Base-by-base conservation (phyloP, 495 filamentous ascomycete species). In the Hypoxylon cercidicola region DNA sequence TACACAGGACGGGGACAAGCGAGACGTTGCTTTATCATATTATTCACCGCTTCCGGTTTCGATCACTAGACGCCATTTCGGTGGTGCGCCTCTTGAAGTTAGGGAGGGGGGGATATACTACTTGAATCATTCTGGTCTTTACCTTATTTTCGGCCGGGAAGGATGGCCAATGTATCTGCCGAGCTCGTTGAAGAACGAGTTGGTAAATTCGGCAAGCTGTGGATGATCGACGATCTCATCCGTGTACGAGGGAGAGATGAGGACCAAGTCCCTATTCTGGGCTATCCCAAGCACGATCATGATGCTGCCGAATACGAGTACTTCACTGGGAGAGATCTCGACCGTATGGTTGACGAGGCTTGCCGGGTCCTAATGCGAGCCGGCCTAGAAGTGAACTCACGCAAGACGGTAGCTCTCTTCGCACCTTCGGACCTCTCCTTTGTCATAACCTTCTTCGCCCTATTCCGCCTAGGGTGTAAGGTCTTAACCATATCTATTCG, bases 401-500 rank as follows among this genome's bases (percentile, higher is more conserved):
- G 60, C 32, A 69, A 70, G 21, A 75, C 75, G n/a, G 78, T 89
- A 19, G 85, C 82, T 3, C 65, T 88, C 0, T 76, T 86, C n/a
- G 82, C 82, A 0, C 69, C 74, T 18, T 86, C 85, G 2, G 81
- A 87, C 55, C 64, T 88, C 3, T 81, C 82, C 39, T 88, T 85
- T 75, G 74, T 85, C 2, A 57, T 86, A 51, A 79, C 82, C 1
- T 79, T 87, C 37, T 86, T 87, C 49, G 87, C 85, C 1, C 75
- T 89, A 4, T 81, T 79, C 49, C 78, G 87, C 15, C 70, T 88
- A 3, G 87, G 86, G 20, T 85, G 84, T 60, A 84, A 81, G 5
- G 77, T 82, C 19, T 78, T 89, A 65, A 82, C 85, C 61, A 72
- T 89, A 10, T 89, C 87, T 0, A 84, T 84, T 13, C 81, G 87